phyloP scores from a whole-genome alignment of 768 basidiomycete species.

The Infundibulicybe gibba region DNA sequence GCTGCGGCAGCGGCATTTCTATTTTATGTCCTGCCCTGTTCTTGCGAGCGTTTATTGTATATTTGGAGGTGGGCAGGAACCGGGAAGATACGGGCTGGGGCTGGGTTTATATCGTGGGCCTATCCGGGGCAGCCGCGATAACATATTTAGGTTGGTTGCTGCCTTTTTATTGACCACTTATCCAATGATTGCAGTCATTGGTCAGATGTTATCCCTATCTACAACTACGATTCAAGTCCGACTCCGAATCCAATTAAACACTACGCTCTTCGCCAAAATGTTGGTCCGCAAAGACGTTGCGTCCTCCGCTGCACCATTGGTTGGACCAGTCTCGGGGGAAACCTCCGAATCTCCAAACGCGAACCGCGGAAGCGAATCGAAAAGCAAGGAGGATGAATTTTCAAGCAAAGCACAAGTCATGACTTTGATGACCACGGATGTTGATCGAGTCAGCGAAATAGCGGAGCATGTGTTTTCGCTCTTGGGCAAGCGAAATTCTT shows the following conservation, averaged over 20 bases:
- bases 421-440: conserved; percentile 95
- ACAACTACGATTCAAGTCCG: conserved; percentile 70
- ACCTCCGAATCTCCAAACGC: background rate
- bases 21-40: conserved; percentile 66
- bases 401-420: conserved; percentile 79
- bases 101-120: conserved; percentile 53
- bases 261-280: conserved; percentile 83
- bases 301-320: conserved; percentile 43
- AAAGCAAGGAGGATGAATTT: conserved; percentile 54
- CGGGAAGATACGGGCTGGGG: conserved; percentile 65
- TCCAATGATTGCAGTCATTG: conserved; percentile 42
- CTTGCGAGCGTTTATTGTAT: conserved; percentile 53
- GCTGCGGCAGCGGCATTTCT: conserved; percentile 56
- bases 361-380: no score
- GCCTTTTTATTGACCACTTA: background rate
- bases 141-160: conserved; percentile 25
- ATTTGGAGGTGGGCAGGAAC: conserved; percentile 60
- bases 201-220: conserved; percentile 68
- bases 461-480: conserved; percentile 74
- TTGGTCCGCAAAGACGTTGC: conserved; percentile 83
- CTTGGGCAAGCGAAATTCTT: conserved; percentile 44
- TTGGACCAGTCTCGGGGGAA: conserved; percentile 11
- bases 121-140: conserved; percentile 29
- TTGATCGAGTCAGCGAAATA: conserved; percentile 86
- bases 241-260: conserved; percentile 74